A percentile compares a stretch with the other conserved stretches of the same genome.
phyloP scores from a whole-genome alignment of 306 rosid genomes.

The Dryas alaskensis region DNA sequence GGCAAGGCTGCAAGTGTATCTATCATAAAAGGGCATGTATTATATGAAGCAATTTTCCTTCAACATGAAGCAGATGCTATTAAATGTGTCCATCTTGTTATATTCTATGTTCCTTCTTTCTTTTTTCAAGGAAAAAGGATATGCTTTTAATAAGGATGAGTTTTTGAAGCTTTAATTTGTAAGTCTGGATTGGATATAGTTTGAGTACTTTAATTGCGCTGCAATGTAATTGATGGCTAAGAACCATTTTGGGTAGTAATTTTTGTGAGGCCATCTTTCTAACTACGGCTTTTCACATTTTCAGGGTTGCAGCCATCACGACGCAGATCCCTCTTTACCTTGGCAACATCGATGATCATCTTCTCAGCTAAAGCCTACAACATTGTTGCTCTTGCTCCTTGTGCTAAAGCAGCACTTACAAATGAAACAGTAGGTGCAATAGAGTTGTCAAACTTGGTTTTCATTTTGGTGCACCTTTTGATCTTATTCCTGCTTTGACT shows the following conservation, averaged over 20 bases:
- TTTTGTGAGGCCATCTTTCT: constrained; percentile 17
- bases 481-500: not conserved
- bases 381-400: constrained; percentile 47
- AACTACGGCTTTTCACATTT: constrained; percentile 24
- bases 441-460: not conserved
- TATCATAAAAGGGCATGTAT: not conserved
- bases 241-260: not conserved
- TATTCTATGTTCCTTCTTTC: not conserved
- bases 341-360: constrained; percentile 77
- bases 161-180: not conserved
- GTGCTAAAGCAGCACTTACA: constrained; percentile 60
- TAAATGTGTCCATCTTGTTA: not conserved
- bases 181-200: not conserved
- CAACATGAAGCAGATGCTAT: not conserved
- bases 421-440: constrained; percentile 47
- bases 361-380: constrained; percentile 66
- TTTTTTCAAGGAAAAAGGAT: not conserved
- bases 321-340: constrained; percentile 70
- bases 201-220: not conserved
- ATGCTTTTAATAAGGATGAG: not conserved
- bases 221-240: not conserved
- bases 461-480: not conserved
- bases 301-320: constrained; percentile 72
- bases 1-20: not conserved
- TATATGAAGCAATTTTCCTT: not conserved